Evolutionary conservation across 805 yeast genomes (phyloP), one percentile per base, ranked within the genome.

Genomic region (Clavispora vitiphila): DNA sequence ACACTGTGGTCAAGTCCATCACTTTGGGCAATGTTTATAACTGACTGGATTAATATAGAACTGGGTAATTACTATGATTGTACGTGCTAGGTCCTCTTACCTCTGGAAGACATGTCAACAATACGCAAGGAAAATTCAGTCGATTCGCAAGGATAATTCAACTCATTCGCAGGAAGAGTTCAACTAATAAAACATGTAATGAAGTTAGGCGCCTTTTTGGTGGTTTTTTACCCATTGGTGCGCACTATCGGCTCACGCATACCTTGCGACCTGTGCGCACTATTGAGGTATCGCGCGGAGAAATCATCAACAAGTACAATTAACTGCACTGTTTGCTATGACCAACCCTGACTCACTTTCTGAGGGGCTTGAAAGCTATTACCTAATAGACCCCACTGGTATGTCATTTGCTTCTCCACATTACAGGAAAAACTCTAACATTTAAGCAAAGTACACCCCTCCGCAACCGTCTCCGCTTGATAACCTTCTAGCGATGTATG

Each of bases 401-500:
- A 47, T 22, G 60, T 53, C 18, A 10, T 20, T 14, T 30, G 16
- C n/a, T 20, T 20, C 12, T 32, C 30, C 31, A 14, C 1, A 8
- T 3, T n/a, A 21, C 23, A 8, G 3, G 14, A 16, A 48, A 24
- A 29, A 6, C 34, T 37, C 53, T 49, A 51, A 50, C 48, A 5
- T 4, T 16, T 15, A 25, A 61, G 69, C 61, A 16, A 42, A 53
- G 4, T 69, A 69, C 46, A 62, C 65, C 12, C 65, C 74, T 12
- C 67, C 81, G 3, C 64, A 62, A 27, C 93, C 95, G 5, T 77
- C 86, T n/a, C 89, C 93, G 1, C 56, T 80, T 40, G 77, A 80
- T 41, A 86, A 90, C 61, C 69, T 93, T 39, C 73, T 89, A 16
- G 65, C 77, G 20, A 61, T 84, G 12, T 93, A 88, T 53, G 81